A percentile compares a stretch with the other conserved stretches of the same genome.
These are phyloP conservation scores for Cyclotella baltica DNA, from an alignment of 108 stramenopile species.

Conservation along the genomic window DNA sequence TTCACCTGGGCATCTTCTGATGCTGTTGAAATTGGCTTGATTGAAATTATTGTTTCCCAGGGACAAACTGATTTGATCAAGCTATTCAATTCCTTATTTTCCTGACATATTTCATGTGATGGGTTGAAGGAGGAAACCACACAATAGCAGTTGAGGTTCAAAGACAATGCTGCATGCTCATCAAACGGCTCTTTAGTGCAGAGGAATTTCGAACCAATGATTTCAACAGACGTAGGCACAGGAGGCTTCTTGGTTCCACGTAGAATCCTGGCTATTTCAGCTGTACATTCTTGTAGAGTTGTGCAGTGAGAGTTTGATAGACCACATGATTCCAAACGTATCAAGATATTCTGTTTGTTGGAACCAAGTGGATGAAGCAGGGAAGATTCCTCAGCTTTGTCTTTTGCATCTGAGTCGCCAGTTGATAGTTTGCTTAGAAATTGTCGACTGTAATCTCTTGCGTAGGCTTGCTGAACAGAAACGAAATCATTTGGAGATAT, in stretches of 20 bases:
- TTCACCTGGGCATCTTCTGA: slow-evolving; percentile 49
- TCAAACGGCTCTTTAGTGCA: slow-evolving; percentile 72
- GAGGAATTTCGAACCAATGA: slow-evolving; percentile 20
- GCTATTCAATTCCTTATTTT: not conserved
- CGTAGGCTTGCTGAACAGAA: slow-evolving; percentile 63
- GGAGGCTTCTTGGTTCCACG: not conserved
- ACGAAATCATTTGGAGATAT: not conserved
- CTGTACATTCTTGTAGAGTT: not conserved
- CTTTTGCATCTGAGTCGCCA: slow-evolving; percentile 43
- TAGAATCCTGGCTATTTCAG: not conserved
- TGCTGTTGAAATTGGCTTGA: slow-evolving; percentile 30
- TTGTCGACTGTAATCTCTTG: slow-evolving; percentile 54
- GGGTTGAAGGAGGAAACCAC: slow-evolving; percentile 55
- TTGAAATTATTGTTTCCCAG: slow-evolving; percentile 18
- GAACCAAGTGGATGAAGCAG: slow-evolving; percentile 51
- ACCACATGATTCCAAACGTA: slow-evolving; percentile 15
- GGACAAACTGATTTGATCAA: slow-evolving; percentile 19
- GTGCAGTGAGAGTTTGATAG: not conserved
- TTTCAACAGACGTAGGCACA: not conserved
- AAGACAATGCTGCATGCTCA: slow-evolving; percentile 72
- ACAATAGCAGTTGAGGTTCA: slow-evolving; percentile 74
- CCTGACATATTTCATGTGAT: slow-evolving; percentile 7
- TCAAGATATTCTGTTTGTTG: not conserved
- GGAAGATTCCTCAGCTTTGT: not conserved
- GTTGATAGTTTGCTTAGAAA: slow-evolving; percentile 65